Evolutionary conservation across 2,329 filamentous ascomycete species (phyloP), one percentile per base, ranked within the genome.

Genomic region (Penicillium polonicum): DNA sequence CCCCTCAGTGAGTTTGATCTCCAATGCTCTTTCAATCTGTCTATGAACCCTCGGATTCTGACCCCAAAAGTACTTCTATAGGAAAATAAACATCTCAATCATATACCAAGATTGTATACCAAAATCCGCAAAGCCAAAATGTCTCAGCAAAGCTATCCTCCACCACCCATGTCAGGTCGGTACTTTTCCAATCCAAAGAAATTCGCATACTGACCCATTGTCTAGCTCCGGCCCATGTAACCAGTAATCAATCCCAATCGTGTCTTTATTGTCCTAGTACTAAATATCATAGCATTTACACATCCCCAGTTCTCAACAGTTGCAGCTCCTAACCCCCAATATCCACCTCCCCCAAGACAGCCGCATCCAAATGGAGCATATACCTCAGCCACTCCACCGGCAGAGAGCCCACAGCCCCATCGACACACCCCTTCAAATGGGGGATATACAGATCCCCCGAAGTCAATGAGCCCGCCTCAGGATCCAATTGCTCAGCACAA

Each of bases 211-310:
- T 53, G 12, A 53, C 25, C 8, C 3, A 7, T 1, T 9, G 1
- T 13, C 13, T 13, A 65, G 63, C 63, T 7, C 63, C 63, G 5
- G 60, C 63, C 0, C 53, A 65, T 57, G 48, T 64, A 25, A 64
- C 63, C 12, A 49, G 63, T 64, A 59, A 36, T n/a, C n/a, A 17
- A 10, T 17, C 9, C 12, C 15, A 33, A 6, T 23, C 13, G 0
- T 5, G 5, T 35, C 10, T 0, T 25, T 25, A 3, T 1, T 19
- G 13, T 25, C 2, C 21, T 33, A 33, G 31, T n/a, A 25, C 45
- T 48, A 9, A 48, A 13, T 10, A 8, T 19, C 4, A 2, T 17
- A 49, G 46, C 46, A 39, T 49, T 49, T n/a, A 0, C 31, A 33
- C 10, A 15, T 0, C 1, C 31, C 5, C 31, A 33, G 12, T 6